Evolutionary conservation across 2,329 filamentous ascomycete genomes (phyloP).

Genomic region (Colletotrichum ledebouriae): DNA sequence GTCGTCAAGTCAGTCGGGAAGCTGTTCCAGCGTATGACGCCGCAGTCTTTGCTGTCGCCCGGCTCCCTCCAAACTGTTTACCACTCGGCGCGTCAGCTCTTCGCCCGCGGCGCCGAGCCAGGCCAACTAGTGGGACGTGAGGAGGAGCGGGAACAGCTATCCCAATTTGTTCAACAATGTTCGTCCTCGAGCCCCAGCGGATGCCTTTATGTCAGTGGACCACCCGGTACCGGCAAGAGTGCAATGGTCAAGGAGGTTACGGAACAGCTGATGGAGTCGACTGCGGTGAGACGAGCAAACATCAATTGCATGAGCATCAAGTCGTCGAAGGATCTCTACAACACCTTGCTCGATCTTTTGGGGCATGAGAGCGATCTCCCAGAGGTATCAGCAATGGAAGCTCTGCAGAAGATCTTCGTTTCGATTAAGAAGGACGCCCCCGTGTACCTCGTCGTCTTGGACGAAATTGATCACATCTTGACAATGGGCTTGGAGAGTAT

Average conservation of each 20-base stretch:
- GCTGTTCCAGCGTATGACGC: slow-evolving; percentile 82
- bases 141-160: slow-evolving; percentile 73
- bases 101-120: slow-evolving; percentile 82
- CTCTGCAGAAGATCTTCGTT: slow-evolving; percentile 79
- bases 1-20: slow-evolving; percentile 83
- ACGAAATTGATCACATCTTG: slow-evolving; percentile 95
- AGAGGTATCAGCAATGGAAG: slow-evolving; percentile 76
- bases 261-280: slow-evolving; percentile 64
- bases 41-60: slow-evolving; percentile 80
- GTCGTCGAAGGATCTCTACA: slow-evolving; percentile 86
- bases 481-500: slow-evolving; percentile 89
- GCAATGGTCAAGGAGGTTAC: slow-evolving; percentile 89
- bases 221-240: slow-evolving; percentile 96
- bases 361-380: slow-evolving; percentile 69
- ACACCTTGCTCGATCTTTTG: slow-evolving; percentile 80
- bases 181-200: slow-evolving; percentile 74
- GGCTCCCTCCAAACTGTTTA: slow-evolving; percentile 81
- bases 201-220: slow-evolving; percentile 94
- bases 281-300: slow-evolving; percentile 77
- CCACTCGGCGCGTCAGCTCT: slow-evolving; percentile 87
- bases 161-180: slow-evolving; percentile 76
- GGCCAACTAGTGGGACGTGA: slow-evolving; percentile 85
- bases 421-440: slow-evolving; percentile 67
- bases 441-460: slow-evolving; percentile 86
- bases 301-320: slow-evolving; percentile 99